Percentiles rank a stretch among this genome's conserved stretches.
phyloP scores from a whole-genome alignment of 2,329 filamentous ascomycete species.

The Colletotrichum chrysophilum region DNA sequence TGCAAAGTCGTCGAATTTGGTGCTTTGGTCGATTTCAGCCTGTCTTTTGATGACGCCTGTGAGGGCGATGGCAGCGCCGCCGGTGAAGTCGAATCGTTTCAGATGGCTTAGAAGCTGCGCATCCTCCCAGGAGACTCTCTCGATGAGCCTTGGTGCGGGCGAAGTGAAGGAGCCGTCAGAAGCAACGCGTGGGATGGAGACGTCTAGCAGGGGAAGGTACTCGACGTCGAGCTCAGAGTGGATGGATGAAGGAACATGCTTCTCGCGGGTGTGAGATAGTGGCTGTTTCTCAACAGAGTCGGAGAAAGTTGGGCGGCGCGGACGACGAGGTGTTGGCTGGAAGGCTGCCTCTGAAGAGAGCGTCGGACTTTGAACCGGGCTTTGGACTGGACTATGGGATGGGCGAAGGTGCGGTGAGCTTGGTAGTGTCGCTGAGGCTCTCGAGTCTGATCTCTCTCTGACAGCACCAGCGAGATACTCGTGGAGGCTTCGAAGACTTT shows the following conservation, averaged over 20 bases:
- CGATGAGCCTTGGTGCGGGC: background rate
- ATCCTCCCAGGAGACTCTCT: conserved; percentile 34
- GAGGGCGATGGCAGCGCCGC: conserved; percentile 41
- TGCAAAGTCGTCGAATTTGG: conserved; percentile 38
- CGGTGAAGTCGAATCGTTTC: conserved; percentile 45
- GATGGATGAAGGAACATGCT: conserved; percentile 21
- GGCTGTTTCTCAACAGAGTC: conserved; percentile 22
- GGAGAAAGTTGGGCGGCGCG: conserved; percentile 32
- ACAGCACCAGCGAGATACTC: conserved; percentile 25
- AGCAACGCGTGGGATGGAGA: background rate
- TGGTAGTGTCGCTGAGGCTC: conserved; percentile 30
- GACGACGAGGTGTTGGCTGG: conserved; percentile 19
- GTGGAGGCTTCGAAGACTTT: conserved; percentile 32
- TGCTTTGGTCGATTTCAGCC: conserved; percentile 34
- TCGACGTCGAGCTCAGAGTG: conserved; percentile 24
- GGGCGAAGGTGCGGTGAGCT: conserved; percentile 54
- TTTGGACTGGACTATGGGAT: conserved; percentile 9
- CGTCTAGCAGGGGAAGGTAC: conserved; percentile 20
- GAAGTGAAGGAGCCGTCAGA: background rate
- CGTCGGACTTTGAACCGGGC: conserved; percentile 10
- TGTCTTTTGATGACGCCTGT: conserved; percentile 37
- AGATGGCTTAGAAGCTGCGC: conserved; percentile 46
- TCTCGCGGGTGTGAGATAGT: conserved; percentile 17
- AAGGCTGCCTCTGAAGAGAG: conserved; percentile 5
- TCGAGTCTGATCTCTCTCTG: conserved; percentile 5